These are phyloP conservation scores for Trichoderma oligosporum DNA, from an alignment of 2,329 filamentous ascomycete genomes.

Conservation along the genomic window DNA sequence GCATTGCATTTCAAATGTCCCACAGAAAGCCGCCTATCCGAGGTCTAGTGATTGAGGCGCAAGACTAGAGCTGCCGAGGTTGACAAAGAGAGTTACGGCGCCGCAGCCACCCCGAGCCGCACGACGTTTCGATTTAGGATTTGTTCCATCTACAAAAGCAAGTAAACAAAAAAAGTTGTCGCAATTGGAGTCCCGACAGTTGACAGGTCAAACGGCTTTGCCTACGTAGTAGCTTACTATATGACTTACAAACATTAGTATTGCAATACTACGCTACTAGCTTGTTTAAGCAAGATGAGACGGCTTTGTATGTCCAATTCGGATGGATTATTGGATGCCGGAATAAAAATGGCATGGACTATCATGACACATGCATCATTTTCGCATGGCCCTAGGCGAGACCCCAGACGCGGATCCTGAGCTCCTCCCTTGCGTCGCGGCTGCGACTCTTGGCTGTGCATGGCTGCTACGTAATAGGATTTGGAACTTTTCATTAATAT, in stretches of 20 bases:
- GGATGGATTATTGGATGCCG: neutral
- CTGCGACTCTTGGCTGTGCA: constrained; percentile 9
- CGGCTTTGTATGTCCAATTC: neutral
- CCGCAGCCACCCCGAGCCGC: constrained; percentile 11
- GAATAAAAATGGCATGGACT: neutral
- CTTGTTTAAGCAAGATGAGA: neutral
- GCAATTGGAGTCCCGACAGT: neutral
- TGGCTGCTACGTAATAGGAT: constrained; percentile 15
- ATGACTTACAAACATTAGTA: no score
- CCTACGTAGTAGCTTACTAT: no score
- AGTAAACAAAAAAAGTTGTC: no score
- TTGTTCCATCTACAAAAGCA: no score
- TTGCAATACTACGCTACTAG: neutral
- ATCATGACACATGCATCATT: neutral
- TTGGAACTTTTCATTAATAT: neutral
- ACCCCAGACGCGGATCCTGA: constrained; percentile 9
- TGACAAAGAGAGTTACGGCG: constrained; percentile 7
- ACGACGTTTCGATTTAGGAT: no score
- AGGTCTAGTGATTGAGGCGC: constrained; percentile 12
- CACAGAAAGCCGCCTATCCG: constrained; percentile 14
- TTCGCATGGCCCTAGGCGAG: neutral
- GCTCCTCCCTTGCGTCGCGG: constrained; percentile 9
- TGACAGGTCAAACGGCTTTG: neutral
- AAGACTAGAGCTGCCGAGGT: neutral
- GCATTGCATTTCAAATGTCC: neutral